Percentiles rank a stretch among this genome's conserved stretches.
These are phyloP conservation scores for Fusarium poae DNA, from an alignment of 2,329 filamentous ascomycete species.

Conservation along the genomic window DNA sequence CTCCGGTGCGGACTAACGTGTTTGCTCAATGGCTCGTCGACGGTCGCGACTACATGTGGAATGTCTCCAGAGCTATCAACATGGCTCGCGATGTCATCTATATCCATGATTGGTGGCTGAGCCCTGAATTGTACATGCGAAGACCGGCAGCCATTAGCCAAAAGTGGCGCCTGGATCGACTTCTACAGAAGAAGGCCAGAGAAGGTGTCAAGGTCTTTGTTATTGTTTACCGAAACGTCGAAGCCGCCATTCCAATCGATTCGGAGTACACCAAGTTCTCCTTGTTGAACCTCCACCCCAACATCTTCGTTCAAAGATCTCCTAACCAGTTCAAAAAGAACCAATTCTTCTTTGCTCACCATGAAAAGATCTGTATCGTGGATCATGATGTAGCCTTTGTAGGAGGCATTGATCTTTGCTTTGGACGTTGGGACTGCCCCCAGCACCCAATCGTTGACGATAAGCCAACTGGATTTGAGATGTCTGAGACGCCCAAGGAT, in stretches of 20 bases:
- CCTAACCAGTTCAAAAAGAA: conserved; percentile 99
- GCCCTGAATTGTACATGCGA: conserved; percentile 94
- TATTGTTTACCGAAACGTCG: conserved; percentile 97
- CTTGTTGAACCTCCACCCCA: conserved; percentile 92
- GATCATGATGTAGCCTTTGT: conserved; percentile 97
- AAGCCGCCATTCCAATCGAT: conserved; percentile 96
- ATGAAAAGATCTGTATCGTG: conserved; percentile 97
- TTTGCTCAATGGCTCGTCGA: conserved; percentile 98
- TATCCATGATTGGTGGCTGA: conserved; percentile 99
- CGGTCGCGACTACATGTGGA: conserved; percentile 99
- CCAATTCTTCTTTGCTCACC: conserved; percentile 99
- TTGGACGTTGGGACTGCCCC: conserved; percentile 96
- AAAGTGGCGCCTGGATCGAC: conserved; percentile 94
- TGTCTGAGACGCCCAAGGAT: conserved; percentile 80
- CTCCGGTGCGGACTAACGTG: conserved; percentile 85
- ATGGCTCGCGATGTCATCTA: conserved; percentile 99
- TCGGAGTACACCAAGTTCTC: conserved; percentile 99
- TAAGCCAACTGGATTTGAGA: conserved; percentile 94
- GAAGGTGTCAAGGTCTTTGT: conserved; percentile 98
- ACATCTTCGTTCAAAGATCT: conserved; percentile 95
- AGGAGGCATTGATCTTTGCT: conserved; percentile 95
- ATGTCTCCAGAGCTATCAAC: conserved; percentile 94
- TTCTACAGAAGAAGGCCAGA: conserved; percentile 91
- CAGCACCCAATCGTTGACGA: conserved; percentile 93
- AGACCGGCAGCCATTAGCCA: conserved; percentile 95